Base-by-base conservation (phyloP, 1,284 basidiomycete species). In the Ganoderma sp. region DNA sequence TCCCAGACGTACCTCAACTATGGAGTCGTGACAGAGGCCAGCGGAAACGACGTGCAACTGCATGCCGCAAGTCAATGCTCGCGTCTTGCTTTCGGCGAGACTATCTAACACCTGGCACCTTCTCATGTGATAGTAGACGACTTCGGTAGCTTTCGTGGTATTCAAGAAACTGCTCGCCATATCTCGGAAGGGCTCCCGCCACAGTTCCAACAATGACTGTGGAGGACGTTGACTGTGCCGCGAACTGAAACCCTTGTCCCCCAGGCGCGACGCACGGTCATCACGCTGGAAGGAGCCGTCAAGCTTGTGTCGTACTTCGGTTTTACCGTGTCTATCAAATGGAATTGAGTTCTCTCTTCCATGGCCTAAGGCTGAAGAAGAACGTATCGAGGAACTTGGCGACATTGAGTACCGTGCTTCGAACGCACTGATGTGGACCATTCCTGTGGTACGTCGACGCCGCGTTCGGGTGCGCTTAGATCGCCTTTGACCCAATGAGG, bases 361-460 rank as follows among this genome's bases (percentile, higher is more conserved):
- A 89, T 61, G 83, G 87, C 52, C 80, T 98, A 64, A 94, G n/a
- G n/a, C n/a, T n/a, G n/a, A 91, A 0, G 86, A 93, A 95, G 65
- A 50, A 25, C 92, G 98, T 75, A 83, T 95, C 73, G 93, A 97
- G 71, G 96, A 98, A 79, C 83, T 99, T 5, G 96, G 96, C 9
- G 97, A 97, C 7, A 92, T 98, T 17, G 97, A 99, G 79, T 99
- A 96, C 76, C 87, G 95, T 19, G 95, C 93, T 1, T 81, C 98
- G 66, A 91, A 90, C 68, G 84, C 92, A 3, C 79, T 97, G 54
- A 81, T 95, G 19, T 95, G 92, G 80, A 77, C 80, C 39, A 73
- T 79, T 3, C 78, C 78, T 1, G 45, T 74, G 45, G 80, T 81
- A 61, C 41, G 78, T 56, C 37, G 32, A 19, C 15, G 12, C 25